Evolutionary conservation across 2,329 filamentous ascomycete species (phyloP), one percentile per base, ranked within the genome.

Genomic region (Sarocladium strictum): DNA sequence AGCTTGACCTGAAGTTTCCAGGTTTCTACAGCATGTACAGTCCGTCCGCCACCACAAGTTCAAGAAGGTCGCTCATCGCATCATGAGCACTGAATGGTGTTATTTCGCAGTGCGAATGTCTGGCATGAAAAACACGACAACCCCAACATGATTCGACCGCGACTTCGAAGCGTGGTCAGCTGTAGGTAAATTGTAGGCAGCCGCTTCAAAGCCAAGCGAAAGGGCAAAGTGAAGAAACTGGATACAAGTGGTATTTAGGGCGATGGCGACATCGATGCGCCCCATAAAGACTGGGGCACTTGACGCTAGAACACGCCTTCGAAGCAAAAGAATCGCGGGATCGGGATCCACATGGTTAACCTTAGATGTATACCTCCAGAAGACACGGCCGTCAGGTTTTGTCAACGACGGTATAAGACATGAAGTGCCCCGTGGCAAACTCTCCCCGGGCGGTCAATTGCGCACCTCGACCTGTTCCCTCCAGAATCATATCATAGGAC

Each of bases 301-400:
- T 21, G 12, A n/a, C 33, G 27, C 47, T 51, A 51, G 47, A 51
- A 51, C 23, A 51, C 47, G 29, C 26, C 47, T 51, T 51, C 10
- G 47, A 51, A 51, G 47, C n/a, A 11, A 51, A 51, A 51, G 27
- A 35, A 51, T 49, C 43, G 9, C 43, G 26, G 27, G 29, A 35
- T 51, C 29, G 10, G 47, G 47, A 6, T 51, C 47, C 47, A 51
- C 47, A 29, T 51, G 3, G 47, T 10, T 17, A 21, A 33, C 27
- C 27, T 35, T 17, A 15, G 35, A 32, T 35, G 26, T n/a, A 23
- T 29, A 5, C 23, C 23, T 24, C 43, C 5, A 32, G 23, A 24
- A n/a, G 24, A 12, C 40, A 23, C n/a, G 12, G 35, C 35, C 15
- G 35, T 38, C 12, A 38, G 15, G 35, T 38, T 27, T 27, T 32